Percentiles rank a stretch among this genome's conserved stretches.
Conservation (phyloP, 306 rosid species). For the Acacia acuminata region DNA sequence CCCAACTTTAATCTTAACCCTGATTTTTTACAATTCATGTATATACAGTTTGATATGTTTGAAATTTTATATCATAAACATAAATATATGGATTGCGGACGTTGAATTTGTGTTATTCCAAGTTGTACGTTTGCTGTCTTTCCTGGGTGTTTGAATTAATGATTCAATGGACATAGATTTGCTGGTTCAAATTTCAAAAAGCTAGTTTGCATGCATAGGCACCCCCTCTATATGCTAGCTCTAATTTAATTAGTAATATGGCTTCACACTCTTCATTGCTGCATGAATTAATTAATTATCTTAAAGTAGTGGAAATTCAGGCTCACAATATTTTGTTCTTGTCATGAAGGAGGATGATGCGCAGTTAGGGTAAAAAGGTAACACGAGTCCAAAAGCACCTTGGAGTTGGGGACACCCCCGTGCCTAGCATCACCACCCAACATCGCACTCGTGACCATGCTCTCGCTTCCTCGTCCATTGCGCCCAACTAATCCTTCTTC, state of each 20-base stretch:
- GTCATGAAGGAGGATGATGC: neutral
- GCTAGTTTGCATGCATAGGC: neutral
- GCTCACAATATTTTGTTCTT: neutral
- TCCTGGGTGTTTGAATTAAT: neutral
- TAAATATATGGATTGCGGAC: neutral
- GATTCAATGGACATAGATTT: neutral
- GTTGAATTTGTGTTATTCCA: neutral
- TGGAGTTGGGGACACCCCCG: constrained; percentile 49
- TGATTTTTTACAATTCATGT: neutral
- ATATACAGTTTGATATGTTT: neutral
- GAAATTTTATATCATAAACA: neutral
- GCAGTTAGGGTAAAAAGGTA: neutral
- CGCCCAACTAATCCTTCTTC: constrained; percentile 28
- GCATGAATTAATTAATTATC: neutral
- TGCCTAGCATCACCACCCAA: constrained; percentile 59
- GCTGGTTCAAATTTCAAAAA: neutral
- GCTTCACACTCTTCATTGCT: neutral
- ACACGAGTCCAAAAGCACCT: constrained; percentile 40
- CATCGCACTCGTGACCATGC: constrained; percentile 47
- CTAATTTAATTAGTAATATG: neutral
- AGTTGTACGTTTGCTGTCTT: neutral
- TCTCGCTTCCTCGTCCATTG: constrained; percentile 62
- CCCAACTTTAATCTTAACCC: neutral
- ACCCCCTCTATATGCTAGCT: neutral
- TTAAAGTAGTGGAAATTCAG: neutral